Evolutionary conservation across 2,329 filamentous ascomycete genomes (phyloP).

Genomic region (Penicillium sp.): DNA sequence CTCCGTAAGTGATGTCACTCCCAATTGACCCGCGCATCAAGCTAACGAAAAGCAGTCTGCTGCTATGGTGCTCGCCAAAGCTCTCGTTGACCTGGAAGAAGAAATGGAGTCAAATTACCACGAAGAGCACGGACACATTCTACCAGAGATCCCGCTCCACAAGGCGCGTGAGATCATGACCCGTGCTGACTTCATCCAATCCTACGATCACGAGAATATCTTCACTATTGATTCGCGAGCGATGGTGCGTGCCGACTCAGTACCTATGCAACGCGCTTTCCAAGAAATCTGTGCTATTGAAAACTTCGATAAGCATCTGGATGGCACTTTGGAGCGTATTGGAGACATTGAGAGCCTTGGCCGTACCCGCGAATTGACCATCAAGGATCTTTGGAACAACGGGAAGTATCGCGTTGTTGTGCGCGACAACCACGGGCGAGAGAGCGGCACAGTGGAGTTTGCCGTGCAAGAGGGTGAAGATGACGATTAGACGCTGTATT

Average conservation of each 20-base stretch:
- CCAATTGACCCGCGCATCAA: neutral
- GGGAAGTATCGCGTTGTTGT: conserved; percentile 73
- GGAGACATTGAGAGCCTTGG: conserved; percentile 90
- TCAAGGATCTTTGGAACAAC: conserved; percentile 87
- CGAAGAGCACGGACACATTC: conserved; percentile 66
- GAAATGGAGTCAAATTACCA: conserved; percentile 66
- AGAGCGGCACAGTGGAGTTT: conserved; percentile 52
- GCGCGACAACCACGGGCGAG: conserved; percentile 49
- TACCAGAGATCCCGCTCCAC: conserved; percentile 80
- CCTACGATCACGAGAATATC: conserved; percentile 90
- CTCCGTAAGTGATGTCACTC: conserved; percentile 61
- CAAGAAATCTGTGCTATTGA: conserved; percentile 74
- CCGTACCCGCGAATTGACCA: conserved; percentile 88
- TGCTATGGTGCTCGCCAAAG: conserved; percentile 89
- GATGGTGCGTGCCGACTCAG: conserved; percentile 86
- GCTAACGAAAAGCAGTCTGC: conserved; percentile 61
- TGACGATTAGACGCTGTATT: conserved; percentile 24
- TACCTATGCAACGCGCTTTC: conserved; percentile 95
- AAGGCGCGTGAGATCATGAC: conserved; percentile 92
- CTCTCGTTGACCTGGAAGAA: conserved; percentile 80
- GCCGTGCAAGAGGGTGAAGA: conserved; percentile 43
- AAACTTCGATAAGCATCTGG: conserved; percentile 80
- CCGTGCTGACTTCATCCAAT: conserved; percentile 87
- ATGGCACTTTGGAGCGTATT: conserved; percentile 82
- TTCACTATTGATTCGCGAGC: conserved; percentile 90